Evolutionary conservation across 2,329 filamentous ascomycete species (phyloP), one percentile per base, ranked within the genome.

Genomic region (Intubia oerlemansii): DNA sequence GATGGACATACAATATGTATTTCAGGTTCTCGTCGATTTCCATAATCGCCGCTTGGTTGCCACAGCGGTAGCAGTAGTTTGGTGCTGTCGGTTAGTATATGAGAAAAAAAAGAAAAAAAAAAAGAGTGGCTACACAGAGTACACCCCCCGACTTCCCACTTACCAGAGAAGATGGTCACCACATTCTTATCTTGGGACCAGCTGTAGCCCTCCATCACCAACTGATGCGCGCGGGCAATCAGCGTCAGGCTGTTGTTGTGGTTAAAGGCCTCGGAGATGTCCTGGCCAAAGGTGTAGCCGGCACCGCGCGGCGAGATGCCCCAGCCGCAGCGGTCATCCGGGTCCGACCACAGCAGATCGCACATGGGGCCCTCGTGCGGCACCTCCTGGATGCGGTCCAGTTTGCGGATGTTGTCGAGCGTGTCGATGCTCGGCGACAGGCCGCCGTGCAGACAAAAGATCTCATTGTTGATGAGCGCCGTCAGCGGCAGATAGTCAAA

Each of bases 11-110:
- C 85, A 98, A 95, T 46, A 88, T 95, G 57, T 95, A 98, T 62
- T 98, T 95, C 49, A 98, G 59, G 52, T 95, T 84, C 57, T 98
- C 88, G 41, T 95, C 88, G 52, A 98, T 98, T 56, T 95, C 88
- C 88, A 98, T 98, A 52, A 98, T 95, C n/a, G 88, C 88, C 32
- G 88, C 88, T 56, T 95, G 88, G 56, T 98, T 98, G 48, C 88
- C 88, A 49, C 88, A 98, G 51, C 88, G 71, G 64, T 98, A 95
- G 61, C 85, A 98, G 63, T 98, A 98, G 53, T 85, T 85, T 38
- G 78, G 78, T 30, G 78, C 78, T 71, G 18, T 14, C 10, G 13
- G 32, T 29, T 17, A 34, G 27, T 25, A 8, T 28, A 10, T 8
- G 20, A 15, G 10, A 22, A 7, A 8, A 11, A 10, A 16, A 24